Percentiles rank a stretch among this genome's conserved stretches.
Evolutionary conservation across 495 filamentous ascomycete species (phyloP).

Genomic region (Penicillium riverlandense): DNA sequence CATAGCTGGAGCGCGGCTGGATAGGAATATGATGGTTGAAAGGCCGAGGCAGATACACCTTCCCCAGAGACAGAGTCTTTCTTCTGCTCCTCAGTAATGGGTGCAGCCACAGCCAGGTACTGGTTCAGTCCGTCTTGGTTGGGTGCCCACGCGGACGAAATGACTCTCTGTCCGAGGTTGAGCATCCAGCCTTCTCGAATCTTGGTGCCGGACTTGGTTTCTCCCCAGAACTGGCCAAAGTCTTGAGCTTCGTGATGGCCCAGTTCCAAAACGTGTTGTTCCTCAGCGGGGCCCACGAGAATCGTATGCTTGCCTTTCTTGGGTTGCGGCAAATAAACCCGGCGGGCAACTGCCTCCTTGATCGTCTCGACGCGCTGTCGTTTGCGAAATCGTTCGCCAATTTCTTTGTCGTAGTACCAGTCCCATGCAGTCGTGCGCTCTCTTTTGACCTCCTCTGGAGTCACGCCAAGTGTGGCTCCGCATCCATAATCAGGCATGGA

Average conservation of each 20-base stretch:
- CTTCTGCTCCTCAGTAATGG: constrained; percentile 31
- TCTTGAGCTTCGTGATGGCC: constrained; percentile 30
- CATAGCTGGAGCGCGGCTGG: constrained; percentile 53
- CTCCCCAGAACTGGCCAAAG: constrained; percentile 38
- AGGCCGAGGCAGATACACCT: constrained; percentile 30
- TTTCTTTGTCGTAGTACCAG: constrained; percentile 45
- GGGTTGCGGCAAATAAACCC: constrained; percentile 33
- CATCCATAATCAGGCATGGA: constrained; percentile 29
- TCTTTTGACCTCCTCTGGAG: constrained; percentile 28
- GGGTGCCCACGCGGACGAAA: constrained; percentile 51
- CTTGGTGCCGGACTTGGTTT: constrained; percentile 10
- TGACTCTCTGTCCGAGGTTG: constrained; percentile 44
- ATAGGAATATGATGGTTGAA: constrained; percentile 36
- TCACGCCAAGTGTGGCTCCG: constrained; percentile 31
- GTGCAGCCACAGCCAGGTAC: constrained; percentile 47
- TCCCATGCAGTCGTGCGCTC: constrained; percentile 45
- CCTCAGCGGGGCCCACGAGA: constrained; percentile 43
- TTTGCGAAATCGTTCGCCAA: constrained; percentile 27
- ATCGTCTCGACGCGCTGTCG: constrained; percentile 27
- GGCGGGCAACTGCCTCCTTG: constrained; percentile 18
- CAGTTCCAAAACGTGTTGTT: constrained; percentile 36
- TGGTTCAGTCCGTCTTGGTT: constrained; percentile 44
- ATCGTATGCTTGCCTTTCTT: constrained; percentile 31
- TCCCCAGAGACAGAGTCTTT: constrained; percentile 4
- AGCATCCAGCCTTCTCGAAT: constrained; percentile 50